Evolutionary conservation across 148 eudicot species (phyloP).

Genomic region (Suaeda aralocaspica): DNA sequence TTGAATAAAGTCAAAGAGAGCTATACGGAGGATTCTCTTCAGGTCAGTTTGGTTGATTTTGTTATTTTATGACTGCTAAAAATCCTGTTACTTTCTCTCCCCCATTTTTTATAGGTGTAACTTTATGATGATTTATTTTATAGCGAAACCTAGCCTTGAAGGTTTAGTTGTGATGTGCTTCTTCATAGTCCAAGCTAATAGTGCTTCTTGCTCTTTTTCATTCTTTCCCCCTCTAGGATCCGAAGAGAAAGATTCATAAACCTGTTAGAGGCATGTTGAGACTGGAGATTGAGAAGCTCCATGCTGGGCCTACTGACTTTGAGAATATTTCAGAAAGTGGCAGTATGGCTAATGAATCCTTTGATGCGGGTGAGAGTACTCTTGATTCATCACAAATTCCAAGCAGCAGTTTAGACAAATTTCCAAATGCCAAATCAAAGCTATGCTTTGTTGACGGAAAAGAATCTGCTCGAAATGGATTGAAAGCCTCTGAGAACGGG

Average conservation of each 20-base stretch:
- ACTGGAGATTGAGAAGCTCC: constrained; percentile 95
- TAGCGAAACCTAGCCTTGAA: too few species aligned
- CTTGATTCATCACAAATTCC: constrained; percentile 45
- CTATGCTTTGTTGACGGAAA: constrained; percentile 38
- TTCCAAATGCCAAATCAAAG: constrained; percentile 37
- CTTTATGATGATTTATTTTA: too few species aligned
- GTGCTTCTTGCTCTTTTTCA: neutral
- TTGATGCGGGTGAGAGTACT: constrained; percentile 46
- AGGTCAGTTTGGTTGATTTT: constrained; percentile 41
- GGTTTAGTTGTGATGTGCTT: constrained; percentile 3
- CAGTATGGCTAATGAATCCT: constrained; percentile 50
- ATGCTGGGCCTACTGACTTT: constrained; percentile 60
- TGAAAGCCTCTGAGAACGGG: constrained; percentile 40
- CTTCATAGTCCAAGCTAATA: neutral
- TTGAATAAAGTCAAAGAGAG: constrained; percentile 95
- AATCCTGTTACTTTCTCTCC: neutral
- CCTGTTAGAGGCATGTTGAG: constrained; percentile 91
- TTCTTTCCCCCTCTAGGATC: constrained; percentile 50
- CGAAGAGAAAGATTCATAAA: constrained; percentile 93
- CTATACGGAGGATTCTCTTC: constrained; percentile 93
- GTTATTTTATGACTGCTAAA: neutral
- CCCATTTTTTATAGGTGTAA: too few species aligned
- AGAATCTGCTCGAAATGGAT: constrained; percentile 57
- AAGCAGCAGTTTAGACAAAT: constrained; percentile 48
- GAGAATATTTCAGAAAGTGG: constrained; percentile 73